Evolutionary conservation across 257 asterid species (phyloP).

Genomic region (Echites panduratus): DNA sequence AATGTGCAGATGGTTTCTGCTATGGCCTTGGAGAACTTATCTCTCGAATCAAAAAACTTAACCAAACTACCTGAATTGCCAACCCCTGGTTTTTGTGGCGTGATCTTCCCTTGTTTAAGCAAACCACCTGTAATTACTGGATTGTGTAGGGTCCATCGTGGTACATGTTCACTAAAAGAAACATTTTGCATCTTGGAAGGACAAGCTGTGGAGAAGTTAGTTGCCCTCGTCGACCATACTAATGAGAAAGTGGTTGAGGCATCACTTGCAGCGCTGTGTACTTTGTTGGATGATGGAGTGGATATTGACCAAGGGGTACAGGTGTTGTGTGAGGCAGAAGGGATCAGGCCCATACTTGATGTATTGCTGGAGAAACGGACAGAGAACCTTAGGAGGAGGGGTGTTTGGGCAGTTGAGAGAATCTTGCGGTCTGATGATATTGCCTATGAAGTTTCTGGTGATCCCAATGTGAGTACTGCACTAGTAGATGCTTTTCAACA

Average conservation of each 20-base stretch:
- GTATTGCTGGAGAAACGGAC: slow-evolving; percentile 76
- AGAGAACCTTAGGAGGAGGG: slow-evolving; percentile 58
- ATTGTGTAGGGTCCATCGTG: slow-evolving; percentile 61
- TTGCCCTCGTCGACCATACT: slow-evolving; percentile 78
- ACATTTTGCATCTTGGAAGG: slow-evolving; percentile 83
- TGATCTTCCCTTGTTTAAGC: slow-evolving; percentile 69
- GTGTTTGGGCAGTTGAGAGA: slow-evolving; percentile 92
- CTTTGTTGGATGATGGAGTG: slow-evolving; percentile 79
- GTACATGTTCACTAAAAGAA: slow-evolving; percentile 66
- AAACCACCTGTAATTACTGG: slow-evolving; percentile 55
- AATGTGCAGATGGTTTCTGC: slow-evolving; percentile 92
- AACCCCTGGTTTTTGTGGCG: slow-evolving; percentile 46
- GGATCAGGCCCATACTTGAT: slow-evolving; percentile 59
- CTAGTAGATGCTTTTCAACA: slow-evolving; percentile 88
- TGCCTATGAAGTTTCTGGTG: slow-evolving; percentile 52
- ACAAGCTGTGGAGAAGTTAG: slow-evolving; percentile 71
- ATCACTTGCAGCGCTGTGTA: slow-evolving; percentile 75
- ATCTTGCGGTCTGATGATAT: slow-evolving; percentile 60
- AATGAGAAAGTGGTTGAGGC: slow-evolving; percentile 86
- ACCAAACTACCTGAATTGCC: slow-evolving; percentile 63
- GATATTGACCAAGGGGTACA: slow-evolving; percentile 68
- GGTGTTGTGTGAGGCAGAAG: slow-evolving; percentile 61
- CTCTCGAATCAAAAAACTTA: slow-evolving; percentile 62
- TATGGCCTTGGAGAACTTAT: slow-evolving; percentile 80
- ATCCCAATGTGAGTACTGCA: slow-evolving; percentile 78